phyloP scores from a whole-genome alignment of 1,284 basidiomycete genomes.

The Ustilago bromivora region DNA sequence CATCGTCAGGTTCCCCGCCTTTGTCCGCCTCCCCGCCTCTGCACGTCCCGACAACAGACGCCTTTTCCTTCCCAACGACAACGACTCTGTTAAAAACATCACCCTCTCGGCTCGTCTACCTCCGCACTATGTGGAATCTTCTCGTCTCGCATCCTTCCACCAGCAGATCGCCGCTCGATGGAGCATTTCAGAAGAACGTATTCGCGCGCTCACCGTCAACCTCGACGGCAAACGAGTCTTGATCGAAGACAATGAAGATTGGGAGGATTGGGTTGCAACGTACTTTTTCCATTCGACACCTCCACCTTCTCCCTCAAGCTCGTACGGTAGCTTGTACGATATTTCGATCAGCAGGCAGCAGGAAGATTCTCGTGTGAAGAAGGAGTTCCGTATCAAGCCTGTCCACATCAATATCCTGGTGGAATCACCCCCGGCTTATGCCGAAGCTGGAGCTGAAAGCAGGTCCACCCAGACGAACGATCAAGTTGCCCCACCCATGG shows the following conservation, averaged over 20 bases:
- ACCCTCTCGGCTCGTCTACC: neutral
- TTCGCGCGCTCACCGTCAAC: constrained; percentile 17
- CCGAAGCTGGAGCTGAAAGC: no score
- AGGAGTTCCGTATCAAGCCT: constrained; percentile 1
- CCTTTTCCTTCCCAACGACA: neutral
- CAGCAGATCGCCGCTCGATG: constrained; percentile 19
- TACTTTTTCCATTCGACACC: constrained; percentile 9
- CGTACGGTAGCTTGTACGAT: neutral
- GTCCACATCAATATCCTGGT: constrained; percentile 20
- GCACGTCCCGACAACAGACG: constrained; percentile 8
- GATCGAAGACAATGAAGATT: constrained; percentile 22
- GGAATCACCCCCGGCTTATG: neutral
- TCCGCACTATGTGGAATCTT: neutral
- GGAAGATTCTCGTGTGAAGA: neutral
- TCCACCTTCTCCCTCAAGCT: neutral
- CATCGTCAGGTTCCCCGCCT: constrained; percentile 22
- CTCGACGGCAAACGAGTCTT: constrained; percentile 2
- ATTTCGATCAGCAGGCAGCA: no score
- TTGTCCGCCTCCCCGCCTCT: constrained; percentile 23
- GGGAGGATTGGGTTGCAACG: constrained; percentile 18
- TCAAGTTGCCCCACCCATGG: no score
- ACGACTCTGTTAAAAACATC: constrained; percentile 17
- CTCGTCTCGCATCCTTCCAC: neutral
- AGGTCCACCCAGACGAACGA: no score
- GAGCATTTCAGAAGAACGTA: constrained; percentile 4